These are phyloP conservation scores for Chenopodium berlandieri DNA, from an alignment of 148 eudicot species.

Conservation along the genomic window DNA sequence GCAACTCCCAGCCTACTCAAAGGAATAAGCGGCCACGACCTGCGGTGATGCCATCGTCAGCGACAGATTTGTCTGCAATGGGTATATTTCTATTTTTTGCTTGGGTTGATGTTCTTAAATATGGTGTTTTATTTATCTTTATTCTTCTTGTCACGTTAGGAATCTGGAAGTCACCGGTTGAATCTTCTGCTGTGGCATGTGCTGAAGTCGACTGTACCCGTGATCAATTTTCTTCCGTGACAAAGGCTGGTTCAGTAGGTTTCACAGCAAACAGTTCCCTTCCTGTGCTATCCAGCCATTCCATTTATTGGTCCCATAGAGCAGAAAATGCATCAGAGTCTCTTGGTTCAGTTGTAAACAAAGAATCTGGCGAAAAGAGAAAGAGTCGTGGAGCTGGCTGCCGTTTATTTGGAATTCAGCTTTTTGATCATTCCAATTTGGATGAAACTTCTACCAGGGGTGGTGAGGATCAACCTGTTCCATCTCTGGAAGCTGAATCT, in stretches of 20 bases:
- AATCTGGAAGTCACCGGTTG: constrained; percentile 60
- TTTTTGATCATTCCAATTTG: constrained; percentile 43
- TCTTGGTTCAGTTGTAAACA: constrained; percentile 41
- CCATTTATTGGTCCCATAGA: constrained; percentile 49
- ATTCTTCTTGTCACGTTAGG: constrained; percentile 36
- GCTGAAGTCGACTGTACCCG: constrained; percentile 52
- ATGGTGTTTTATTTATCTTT: background rate
- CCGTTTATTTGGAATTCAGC: constrained; percentile 84
- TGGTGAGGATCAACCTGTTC: constrained; percentile 47
- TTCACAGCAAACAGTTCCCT: constrained; percentile 46
- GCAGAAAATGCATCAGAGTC: constrained; percentile 52
- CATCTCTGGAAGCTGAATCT: constrained; percentile 54
- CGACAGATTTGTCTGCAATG: constrained; percentile 50
- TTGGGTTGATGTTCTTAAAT: background rate
- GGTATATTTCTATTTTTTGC: constrained; percentile 43
- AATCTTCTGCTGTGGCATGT: constrained; percentile 45
- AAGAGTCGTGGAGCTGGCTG: constrained; percentile 52
- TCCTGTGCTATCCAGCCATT: constrained; percentile 39
- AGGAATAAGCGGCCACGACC: constrained; percentile 77
- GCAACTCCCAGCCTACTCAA: constrained; percentile 49
- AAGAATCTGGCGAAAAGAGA: constrained; percentile 56
- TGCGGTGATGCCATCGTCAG: constrained; percentile 46
- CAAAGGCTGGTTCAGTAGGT: constrained; percentile 40
- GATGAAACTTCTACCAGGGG: constrained; percentile 42
- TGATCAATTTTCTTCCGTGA: constrained; percentile 49